Conservation (phyloP, 208 protist species). For the Trypanosomatidae sp. region DNA sequence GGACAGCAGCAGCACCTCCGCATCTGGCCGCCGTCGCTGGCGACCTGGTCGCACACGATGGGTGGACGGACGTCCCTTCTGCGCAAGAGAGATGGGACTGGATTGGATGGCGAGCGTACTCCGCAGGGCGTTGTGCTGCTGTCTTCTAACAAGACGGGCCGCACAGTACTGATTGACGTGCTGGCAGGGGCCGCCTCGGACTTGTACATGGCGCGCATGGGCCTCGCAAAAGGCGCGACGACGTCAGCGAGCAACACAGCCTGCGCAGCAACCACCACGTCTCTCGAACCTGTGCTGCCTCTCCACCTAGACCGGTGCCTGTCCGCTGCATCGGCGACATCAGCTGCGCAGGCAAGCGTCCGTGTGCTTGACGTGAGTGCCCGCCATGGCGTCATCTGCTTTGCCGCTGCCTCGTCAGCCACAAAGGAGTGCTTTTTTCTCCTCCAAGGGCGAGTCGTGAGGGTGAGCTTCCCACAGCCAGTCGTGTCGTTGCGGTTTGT, state of each 20-base stretch:
- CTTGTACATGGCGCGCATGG: slow-evolving; percentile 18
- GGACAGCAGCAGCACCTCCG: background rate
- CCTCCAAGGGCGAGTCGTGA: slow-evolving; percentile 28
- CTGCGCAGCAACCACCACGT: no score
- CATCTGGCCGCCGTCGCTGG: slow-evolving; percentile 28
- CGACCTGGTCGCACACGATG: slow-evolving; percentile 1
- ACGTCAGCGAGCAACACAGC: background rate
- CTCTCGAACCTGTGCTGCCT: slow-evolving; percentile 9
- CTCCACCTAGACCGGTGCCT: slow-evolving; percentile 24
- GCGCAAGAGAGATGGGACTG: background rate
- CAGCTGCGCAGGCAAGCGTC: background rate
- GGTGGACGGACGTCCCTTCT: slow-evolving; percentile 2
- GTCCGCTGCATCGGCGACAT: background rate
- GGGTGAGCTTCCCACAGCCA: slow-evolving; percentile 30
- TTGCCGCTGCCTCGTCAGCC: background rate
- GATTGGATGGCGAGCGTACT: background rate
- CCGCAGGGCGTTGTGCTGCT: slow-evolving; percentile 21
- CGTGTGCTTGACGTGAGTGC: slow-evolving; percentile 22
- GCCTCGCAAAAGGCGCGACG: background rate
- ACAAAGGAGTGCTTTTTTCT: slow-evolving; percentile 14
- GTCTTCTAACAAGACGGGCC: slow-evolving; percentile 12
- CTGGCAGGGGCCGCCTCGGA: slow-evolving; percentile 27
- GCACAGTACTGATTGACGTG: slow-evolving; percentile 24
- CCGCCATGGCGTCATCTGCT: slow-evolving; percentile 19
- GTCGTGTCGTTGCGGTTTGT: slow-evolving; percentile 28